phyloP scores from a whole-genome alignment of 2,329 filamentous ascomycete species.

The Penicillium sp. region DNA sequence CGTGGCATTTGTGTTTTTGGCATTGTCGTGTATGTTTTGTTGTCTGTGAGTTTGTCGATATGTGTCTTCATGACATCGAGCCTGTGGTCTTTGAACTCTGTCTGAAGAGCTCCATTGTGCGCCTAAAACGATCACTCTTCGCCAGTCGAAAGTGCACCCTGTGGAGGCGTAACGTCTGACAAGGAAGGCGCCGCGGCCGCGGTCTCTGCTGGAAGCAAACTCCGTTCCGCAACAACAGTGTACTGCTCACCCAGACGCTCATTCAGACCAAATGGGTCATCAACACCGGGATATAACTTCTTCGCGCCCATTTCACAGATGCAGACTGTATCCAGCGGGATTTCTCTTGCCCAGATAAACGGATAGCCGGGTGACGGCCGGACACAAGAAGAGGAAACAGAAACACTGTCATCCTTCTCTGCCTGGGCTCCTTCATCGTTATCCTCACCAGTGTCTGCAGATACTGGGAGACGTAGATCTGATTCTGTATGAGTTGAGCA shows the following conservation, averaged over 20 bases:
- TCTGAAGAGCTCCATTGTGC: too few relatives aligned
- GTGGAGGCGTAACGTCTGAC: not conserved
- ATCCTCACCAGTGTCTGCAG: not conserved
- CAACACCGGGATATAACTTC: slow-evolving; percentile 50
- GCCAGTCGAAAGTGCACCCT: not conserved
- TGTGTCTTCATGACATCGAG: too few relatives aligned
- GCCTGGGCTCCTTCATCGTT: too few relatives aligned
- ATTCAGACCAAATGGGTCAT: slow-evolving; percentile 34
- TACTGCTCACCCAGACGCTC: slow-evolving; percentile 53
- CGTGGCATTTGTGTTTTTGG: too few relatives aligned
- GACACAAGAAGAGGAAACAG: not conserved
- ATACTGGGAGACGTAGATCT: not conserved
- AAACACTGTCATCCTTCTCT: not conserved
- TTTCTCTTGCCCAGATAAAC: slow-evolving; percentile 65
- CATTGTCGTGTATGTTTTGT: too few relatives aligned
- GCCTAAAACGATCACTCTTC: not conserved
- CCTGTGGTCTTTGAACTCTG: too few relatives aligned
- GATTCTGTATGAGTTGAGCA: not conserved
- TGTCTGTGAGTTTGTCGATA: too few relatives aligned
- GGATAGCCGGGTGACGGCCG: slow-evolving; percentile 16
- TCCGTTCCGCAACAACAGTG: slow-evolving; percentile 45
- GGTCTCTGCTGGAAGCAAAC: slow-evolving; percentile 18
- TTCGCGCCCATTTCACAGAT: slow-evolving; percentile 88
- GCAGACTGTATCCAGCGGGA: slow-evolving; percentile 66
- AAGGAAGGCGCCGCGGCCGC: not conserved